phyloP scores from a whole-genome alignment of 1,284 basidiomycete species.

The Spongiforma sp. region DNA sequence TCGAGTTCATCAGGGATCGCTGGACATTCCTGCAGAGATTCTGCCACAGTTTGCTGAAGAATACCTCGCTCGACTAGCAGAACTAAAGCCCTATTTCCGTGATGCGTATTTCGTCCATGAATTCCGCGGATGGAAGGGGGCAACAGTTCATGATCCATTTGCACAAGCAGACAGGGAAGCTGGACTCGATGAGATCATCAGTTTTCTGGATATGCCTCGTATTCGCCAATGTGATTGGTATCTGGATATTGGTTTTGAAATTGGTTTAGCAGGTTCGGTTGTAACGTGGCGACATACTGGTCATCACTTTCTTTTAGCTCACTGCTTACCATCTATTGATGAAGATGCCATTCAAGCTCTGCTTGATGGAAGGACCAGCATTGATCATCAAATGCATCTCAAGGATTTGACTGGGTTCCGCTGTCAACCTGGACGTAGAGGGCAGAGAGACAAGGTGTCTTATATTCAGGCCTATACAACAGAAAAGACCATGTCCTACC shows the following conservation, averaged over 20 bases:
- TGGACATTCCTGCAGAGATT: neutral
- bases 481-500: neutral
- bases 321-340: neutral
- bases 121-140: neutral
- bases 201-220: too few relatives aligned
- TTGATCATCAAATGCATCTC: neutral
- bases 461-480: neutral
- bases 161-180: neutral
- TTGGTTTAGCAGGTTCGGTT: too few relatives aligned
- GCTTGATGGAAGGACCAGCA: too few relatives aligned
- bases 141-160: neutral
- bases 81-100: neutral
- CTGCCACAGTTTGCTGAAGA: neutral
- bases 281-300: too few relatives aligned
- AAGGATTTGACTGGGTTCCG: neutral
- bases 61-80: neutral
- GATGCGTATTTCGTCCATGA: neutral
- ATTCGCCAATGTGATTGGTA: too few relatives aligned
- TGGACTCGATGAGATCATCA: too few relatives aligned
- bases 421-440: neutral
- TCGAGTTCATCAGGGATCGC: neutral
- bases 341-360: too few relatives aligned
- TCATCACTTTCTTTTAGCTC: too few relatives aligned
- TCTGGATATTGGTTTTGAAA: too few relatives aligned
- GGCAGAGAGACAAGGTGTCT: neutral